Evolutionary conservation across 495 filamentous ascomycete species (phyloP), one percentile per base, ranked within the genome.

Genomic region (Aspergillus haitiensis): DNA sequence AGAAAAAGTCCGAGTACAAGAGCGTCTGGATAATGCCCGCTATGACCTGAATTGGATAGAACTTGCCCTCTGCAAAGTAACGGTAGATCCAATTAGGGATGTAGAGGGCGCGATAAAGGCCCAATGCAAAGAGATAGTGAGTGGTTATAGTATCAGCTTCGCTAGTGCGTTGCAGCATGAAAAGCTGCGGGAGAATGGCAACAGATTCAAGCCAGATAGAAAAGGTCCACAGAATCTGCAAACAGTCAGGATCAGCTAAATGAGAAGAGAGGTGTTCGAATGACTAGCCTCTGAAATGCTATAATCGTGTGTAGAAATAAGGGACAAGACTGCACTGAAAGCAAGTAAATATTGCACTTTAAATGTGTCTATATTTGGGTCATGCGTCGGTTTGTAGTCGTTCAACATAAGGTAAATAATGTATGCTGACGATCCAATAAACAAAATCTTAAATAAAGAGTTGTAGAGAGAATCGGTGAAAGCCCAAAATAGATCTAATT

Each of bases 1-100:
- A 98, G 81, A 98, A 98, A 79, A 98, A 98, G 76, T 98, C 94
- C 54, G 91, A 96, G 76, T 98, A 98, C 53, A 98, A 81, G 32
- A 98, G 73, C 16, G 94, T 98, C 81, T 98, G 94, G 59, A 97
- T 78, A 33, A 97, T 82, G 9, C 94, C 94, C 8, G 94, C 94
- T 39, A 92, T 59, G 45, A 95, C 86, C 2, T 93, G 86, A 64
- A 96, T 92, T 50, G 83, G 83, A 72, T 97, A 92, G 58, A 87
- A 84, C 76, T 87, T 84, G 34, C 78, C 77, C 71, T 94, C 91
- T 44, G 82, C 77, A 62, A 88, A 79, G 73, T 95, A 97, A 31
- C 94, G 83, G 68, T 87, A 97, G 57, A 97, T 84, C 94, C 94
- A 98, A 75, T 98, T 98, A 32, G 94, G 95, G 64, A 98, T 98